Evolutionary conservation across 306 rosid species (phyloP).

Genomic region (Dryas drummondii): DNA sequence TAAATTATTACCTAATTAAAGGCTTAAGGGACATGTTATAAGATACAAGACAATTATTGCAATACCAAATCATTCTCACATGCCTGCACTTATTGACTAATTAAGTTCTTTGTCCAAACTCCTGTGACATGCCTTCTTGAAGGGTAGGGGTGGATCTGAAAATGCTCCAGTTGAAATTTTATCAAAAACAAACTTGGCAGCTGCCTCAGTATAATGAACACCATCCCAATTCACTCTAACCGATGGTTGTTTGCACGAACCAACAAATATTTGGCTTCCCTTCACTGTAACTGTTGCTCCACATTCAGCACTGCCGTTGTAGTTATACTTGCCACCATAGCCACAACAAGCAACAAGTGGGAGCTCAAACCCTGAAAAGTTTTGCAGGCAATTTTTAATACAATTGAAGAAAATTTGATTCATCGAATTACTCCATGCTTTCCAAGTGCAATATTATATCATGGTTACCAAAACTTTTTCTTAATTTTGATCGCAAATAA

Average conservation of each 20-base stretch:
- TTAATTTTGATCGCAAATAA: no score
- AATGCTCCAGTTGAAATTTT: constrained; percentile 45
- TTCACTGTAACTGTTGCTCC: constrained; percentile 28
- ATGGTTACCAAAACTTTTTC: no score
- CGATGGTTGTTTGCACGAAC: constrained; percentile 37
- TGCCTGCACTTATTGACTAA: not conserved
- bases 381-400: not conserved
- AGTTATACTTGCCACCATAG: constrained; percentile 50
- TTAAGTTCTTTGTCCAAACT: not conserved
- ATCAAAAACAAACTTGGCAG: constrained; percentile 34
- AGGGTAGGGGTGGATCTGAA: constrained; percentile 44
- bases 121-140: constrained; percentile 36
- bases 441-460: no score
- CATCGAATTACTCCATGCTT: no score
- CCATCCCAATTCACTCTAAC: constrained; percentile 53
- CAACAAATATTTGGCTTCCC: constrained; percentile 38
- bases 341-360: constrained; percentile 53
- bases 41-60: no score
- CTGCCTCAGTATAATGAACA: constrained; percentile 51
- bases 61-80: not conserved
- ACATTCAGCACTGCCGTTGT: not conserved
- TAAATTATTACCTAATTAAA: no score
- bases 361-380: constrained; percentile 46
- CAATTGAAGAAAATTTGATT: not conserved
- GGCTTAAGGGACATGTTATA: no score